Conservation (phyloP, 805 yeast species). For the Yarrowia osloensis region DNA sequence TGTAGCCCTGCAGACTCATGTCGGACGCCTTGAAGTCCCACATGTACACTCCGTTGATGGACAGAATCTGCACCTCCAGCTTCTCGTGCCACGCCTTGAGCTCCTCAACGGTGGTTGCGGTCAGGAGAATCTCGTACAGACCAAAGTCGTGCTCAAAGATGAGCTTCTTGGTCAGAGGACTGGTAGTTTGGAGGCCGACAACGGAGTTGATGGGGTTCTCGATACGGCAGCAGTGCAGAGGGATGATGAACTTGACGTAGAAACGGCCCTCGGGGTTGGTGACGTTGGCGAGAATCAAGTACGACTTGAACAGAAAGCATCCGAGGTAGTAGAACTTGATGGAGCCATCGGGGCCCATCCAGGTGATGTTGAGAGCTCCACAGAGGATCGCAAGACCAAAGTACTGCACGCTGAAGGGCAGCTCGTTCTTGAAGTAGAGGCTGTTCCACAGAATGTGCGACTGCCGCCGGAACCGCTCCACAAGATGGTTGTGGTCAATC, state of each 20-base stretch:
- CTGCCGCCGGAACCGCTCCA: conserved; percentile 4
- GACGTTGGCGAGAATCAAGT: conserved; percentile 16
- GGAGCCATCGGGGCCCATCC: conserved; percentile 12
- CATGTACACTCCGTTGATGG: conserved; percentile 17
- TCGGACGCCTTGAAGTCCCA: conserved; percentile 26
- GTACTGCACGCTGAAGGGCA: conserved; percentile 20
- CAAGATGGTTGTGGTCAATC: conserved; percentile 16
- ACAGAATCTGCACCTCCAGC: conserved; percentile 28
- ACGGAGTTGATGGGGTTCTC: conserved; percentile 11
- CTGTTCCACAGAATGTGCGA: conserved; percentile 22
- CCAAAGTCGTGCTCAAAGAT: conserved; percentile 30
- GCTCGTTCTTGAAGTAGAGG: conserved; percentile 12
- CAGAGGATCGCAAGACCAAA: conserved; percentile 27
- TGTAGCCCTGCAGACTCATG: conserved; percentile 25
- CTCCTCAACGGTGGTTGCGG: conserved; percentile 16
- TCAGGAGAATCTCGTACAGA: conserved; percentile 25
- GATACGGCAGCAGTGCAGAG: conserved; percentile 21
- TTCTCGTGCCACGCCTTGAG: conserved; percentile 19
- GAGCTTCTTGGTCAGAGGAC: conserved; percentile 13
- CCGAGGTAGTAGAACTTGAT: conserved; percentile 27
- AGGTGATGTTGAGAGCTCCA: conserved; percentile 22
- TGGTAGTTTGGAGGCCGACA: conserved; percentile 13
- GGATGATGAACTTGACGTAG: conserved; percentile 25
- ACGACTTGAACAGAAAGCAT: conserved; percentile 28
- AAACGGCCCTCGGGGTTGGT: conserved; percentile 13